Evolutionary conservation across 2,329 filamentous ascomycete genomes (phyloP), one percentile per base, ranked within the genome.

Genomic region (Didymella pomorum): DNA sequence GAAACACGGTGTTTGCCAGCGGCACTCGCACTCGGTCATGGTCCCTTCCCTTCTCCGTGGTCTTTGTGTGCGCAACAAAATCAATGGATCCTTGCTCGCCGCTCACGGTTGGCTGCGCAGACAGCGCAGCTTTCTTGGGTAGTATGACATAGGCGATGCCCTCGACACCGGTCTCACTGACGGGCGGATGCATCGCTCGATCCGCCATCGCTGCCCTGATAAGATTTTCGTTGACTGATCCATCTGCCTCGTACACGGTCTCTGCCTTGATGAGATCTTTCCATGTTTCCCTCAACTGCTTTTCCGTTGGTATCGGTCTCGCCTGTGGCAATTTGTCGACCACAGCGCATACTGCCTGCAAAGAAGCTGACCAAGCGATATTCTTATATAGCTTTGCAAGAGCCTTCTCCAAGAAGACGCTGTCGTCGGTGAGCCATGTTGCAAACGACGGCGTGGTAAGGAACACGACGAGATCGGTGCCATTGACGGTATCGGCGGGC

Each of bases 1-100:
- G 85, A 70, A 95, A 95, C 7, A 92, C 79, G 0, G 92, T 96
- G 69, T 92, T 91, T 39, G 91, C 88, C 25, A 95, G 79, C 2
- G 91, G 91, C 2, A 93, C 6, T 82, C 86, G 52, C 84, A 75
- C 46, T 11, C 58, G 61, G 33, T 69, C 60, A 26, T 45, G 39
- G 29, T 42, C 48, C 18, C 41, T 10, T 12, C 48, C 52, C 11
- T 53, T 12, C 4, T 49, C 21, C 14, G 45, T 23, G 1, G 51
- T 58, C 11, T 59, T 14, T 31, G 48, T 60, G 2, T 58, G 56
- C 8, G 56, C 51, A 14, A 68, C 48, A 37, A 76, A 72, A 47
- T 66, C 70, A 42, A 75, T 70, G 10, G 65, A 60, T 26, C 42
- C 56, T 1, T 33, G 29, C 16, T 58, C 50, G 2, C 31, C 49